Conservation (phyloP, 345 rosid species). For the Ricinus communis region DNA sequence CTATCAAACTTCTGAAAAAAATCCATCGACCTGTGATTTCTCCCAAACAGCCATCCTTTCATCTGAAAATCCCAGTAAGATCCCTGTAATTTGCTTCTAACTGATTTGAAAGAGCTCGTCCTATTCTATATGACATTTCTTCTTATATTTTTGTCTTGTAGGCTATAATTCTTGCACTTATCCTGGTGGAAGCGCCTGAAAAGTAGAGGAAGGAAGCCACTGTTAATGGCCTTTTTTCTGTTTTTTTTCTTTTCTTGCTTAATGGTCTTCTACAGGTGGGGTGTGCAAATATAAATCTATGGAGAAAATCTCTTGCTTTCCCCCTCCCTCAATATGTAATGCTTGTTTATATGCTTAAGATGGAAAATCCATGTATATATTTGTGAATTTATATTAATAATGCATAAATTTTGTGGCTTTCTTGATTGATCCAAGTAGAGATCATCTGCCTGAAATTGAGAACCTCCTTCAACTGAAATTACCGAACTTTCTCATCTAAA, state of each 20-base stretch:
- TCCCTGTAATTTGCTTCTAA: neutral
- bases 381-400: no score
- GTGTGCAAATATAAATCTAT: no score
- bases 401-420: no score
- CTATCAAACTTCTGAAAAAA: slow-evolving; percentile 54
- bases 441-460: no score
- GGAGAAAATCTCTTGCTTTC: neutral
- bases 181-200: slow-evolving; percentile 36
- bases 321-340: slow-evolving; percentile 3
- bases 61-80: slow-evolving; percentile 18
- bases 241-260: no score
- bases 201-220: neutral
- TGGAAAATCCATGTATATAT: neutral
- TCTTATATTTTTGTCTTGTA: slow-evolving; percentile 7
- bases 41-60: slow-evolving; percentile 54
- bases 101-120: no score
- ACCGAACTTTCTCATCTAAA: no score
- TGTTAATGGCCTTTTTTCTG: no score
- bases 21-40: slow-evolving; percentile 69
- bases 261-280: no score
- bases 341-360: neutral
- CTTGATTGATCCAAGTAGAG: no score
- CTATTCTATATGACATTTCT: neutral
- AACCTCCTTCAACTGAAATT: no score
- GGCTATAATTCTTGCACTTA: slow-evolving; percentile 45